A percentile compares a stretch with the other conserved stretches of the same genome.
Evolutionary conservation across 257 asterid genomes (phyloP).

Genomic region (Striga asiatica): DNA sequence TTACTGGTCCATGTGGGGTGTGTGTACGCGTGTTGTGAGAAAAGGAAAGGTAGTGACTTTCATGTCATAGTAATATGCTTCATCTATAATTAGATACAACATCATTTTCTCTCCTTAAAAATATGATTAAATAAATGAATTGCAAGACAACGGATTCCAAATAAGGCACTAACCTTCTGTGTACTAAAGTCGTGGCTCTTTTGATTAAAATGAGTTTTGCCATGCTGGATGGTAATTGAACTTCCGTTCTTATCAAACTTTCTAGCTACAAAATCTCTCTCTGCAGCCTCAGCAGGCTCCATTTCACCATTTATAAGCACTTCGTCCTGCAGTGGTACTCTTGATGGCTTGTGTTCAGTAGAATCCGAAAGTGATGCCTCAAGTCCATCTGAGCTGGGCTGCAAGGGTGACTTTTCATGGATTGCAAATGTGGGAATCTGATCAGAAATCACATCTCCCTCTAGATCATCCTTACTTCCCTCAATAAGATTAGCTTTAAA

Average conservation of each 20-base stretch:
- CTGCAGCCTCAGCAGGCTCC: conserved; percentile 38
- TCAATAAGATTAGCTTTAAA: conserved; percentile 26
- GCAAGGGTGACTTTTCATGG: conserved; percentile 44
- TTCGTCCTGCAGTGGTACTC: conserved; percentile 35
- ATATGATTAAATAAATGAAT: no score
- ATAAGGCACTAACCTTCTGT: conserved; percentile 38
- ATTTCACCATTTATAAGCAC: conserved; percentile 37
- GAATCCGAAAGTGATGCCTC: conserved; percentile 30
- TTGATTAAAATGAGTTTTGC: conserved; percentile 38
- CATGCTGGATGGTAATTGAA: conserved; percentile 35
- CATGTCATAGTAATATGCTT: no score
- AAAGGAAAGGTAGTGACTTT: no score
- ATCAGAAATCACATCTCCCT: conserved; percentile 47
- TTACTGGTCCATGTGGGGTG: background rate
- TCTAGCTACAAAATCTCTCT: conserved; percentile 26
- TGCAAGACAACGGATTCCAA: conserved; percentile 4
- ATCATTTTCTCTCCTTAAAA: no score
- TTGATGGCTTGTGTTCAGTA: conserved; percentile 22
- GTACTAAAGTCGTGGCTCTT: conserved; percentile 42
- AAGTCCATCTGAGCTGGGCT: conserved; percentile 22
- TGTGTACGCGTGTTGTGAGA: no score
- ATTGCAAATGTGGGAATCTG: conserved; percentile 62
- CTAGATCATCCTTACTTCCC: conserved; percentile 32
- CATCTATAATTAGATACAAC: no score
- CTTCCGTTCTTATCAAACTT: conserved; percentile 44